Base-by-base conservation (phyloP, 805 yeast species). In the Zygosaccharomyces pseudorouxii region DNA sequence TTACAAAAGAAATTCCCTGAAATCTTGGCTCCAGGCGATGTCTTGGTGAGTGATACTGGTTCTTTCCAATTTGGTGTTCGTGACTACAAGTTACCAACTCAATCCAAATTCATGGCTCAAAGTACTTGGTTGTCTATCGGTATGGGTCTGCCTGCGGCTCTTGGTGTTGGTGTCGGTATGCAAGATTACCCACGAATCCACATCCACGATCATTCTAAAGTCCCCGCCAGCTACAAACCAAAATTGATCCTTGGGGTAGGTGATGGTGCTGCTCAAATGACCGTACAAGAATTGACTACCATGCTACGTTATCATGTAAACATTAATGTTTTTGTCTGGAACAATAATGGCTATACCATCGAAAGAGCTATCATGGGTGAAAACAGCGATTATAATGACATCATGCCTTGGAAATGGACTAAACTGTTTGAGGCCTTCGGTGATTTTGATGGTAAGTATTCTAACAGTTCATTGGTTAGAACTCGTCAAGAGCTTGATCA, bases 211-310 rank as follows among this genome's bases (percentile, higher is more conserved):
- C 27, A 41, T 3, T 33, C 39, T n/a, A 36, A 40, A 3, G 35
- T 56, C 30, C 49, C 51, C 14, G 54, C 57, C 10, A 58, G 59
- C 36, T 61, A 60, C 31, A 45, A 58, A 2, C 76, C 82, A 28
- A 77, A 95, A 58, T 73, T 89, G 40, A 72, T 88, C 18, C 71
- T 89, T 20, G 69, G 88, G 14, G 89, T 86, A 71, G 97, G 97
- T 48, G 97, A 90, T 65, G 97, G 97, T 1, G 83, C 96, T 2
- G 92, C 96, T 2, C 96, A 88, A 71, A 86, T 90, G 96, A 89
- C 97, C 4, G 74, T 85, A 47, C 96, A 90, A 73, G 97, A 90
- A 62, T 67, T 83, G 43, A 79, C 88, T 0, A 75, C 87, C 2
- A 79, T 78, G 60, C 65, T 85, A 35, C 77, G 87, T 52, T 71